These are phyloP conservation scores for Amanita pseudoporphyria DNA, from an alignment of 768 basidiomycete genomes.

Conservation along the genomic window DNA sequence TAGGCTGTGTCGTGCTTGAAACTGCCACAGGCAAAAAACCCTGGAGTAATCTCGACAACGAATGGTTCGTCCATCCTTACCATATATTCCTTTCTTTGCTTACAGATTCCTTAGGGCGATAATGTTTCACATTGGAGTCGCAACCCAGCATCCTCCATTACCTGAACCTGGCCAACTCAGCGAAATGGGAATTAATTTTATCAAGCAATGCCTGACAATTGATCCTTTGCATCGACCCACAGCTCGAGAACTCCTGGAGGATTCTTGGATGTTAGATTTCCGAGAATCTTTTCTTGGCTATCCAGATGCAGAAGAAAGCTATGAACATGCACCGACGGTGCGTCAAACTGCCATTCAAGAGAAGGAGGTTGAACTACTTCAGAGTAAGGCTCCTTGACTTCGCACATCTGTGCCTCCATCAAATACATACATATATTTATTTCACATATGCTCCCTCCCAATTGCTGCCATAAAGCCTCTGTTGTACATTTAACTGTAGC, in stretches of 20 bases:
- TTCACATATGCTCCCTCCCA: background rate
- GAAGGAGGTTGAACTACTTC: slow-evolving; percentile 50
- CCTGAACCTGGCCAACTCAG: slow-evolving; percentile 89
- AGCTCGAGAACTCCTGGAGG: slow-evolving; percentile 75
- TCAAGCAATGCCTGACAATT: slow-evolving; percentile 83
- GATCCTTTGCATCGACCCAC: slow-evolving; percentile 78
- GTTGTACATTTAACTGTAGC: slow-evolving; percentile 15
- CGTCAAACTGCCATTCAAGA: slow-evolving; percentile 50
- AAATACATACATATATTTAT: background rate
- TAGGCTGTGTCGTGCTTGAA: slow-evolving; percentile 96
- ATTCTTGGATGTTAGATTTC: slow-evolving; percentile 86
- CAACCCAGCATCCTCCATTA: slow-evolving; percentile 91
- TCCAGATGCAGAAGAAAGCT: slow-evolving; percentile 53
- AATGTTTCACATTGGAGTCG: slow-evolving; percentile 98
- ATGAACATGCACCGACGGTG: slow-evolving; percentile 41
- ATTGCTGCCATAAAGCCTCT: background rate
- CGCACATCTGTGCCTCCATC: slow-evolving; percentile 23
- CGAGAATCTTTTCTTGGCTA: slow-evolving; percentile 60
- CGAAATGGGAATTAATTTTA: slow-evolving; percentile 85
- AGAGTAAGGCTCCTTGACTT: slow-evolving; percentile 40
- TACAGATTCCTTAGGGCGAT: slow-evolving; percentile 65
- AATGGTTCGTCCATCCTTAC: slow-evolving; percentile 59
- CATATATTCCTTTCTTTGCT: background rate
- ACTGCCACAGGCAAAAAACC: slow-evolving; percentile 95
- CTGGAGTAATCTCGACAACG: slow-evolving; percentile 98